Evolutionary conservation across 805 yeast genomes (phyloP).

Genomic region (Dipodascopsis tothii): DNA sequence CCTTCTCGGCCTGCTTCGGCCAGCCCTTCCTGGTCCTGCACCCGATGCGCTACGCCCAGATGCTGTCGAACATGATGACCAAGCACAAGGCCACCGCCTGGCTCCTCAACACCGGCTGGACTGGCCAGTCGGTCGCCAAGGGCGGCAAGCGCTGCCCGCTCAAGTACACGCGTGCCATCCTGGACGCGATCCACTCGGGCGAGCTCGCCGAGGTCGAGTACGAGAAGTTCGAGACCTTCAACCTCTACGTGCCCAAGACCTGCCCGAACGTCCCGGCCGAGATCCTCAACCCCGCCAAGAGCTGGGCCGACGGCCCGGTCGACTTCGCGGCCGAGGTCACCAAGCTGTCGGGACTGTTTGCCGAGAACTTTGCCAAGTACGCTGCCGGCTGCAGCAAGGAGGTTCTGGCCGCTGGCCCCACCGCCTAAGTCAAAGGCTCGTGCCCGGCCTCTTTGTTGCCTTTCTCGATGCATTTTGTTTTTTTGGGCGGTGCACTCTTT

Average conservation of each 20-base stretch:
- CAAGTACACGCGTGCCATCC: conserved; percentile 93
- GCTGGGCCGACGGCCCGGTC: conserved; percentile 59
- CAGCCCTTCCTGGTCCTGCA: conserved; percentile 97
- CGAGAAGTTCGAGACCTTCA: conserved; percentile 80
- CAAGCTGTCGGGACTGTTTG: conserved; percentile 67
- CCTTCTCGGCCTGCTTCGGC: conserved; percentile 97
- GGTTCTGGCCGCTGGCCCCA: conserved; percentile 91
- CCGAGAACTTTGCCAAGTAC: conserved; percentile 81
- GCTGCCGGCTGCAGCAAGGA: conserved; percentile 73
- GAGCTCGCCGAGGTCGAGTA: conserved; percentile 69
- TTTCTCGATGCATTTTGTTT: not conserved
- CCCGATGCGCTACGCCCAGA: conserved; percentile 96
- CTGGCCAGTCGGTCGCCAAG: conserved; percentile 81
- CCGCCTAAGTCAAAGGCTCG: conserved; percentile 16
- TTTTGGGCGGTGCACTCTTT: not conserved
- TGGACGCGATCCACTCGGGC: conserved; percentile 92
- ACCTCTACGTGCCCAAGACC: conserved; percentile 75
- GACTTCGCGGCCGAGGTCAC: conserved; percentile 50
- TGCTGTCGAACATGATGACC: conserved; percentile 86
- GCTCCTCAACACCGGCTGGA: conserved; percentile 98
- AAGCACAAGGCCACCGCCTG: conserved; percentile 87
- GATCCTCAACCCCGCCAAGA: conserved; percentile 75
- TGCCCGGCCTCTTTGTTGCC: not conserved
- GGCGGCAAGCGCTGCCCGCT: conserved; percentile 98
- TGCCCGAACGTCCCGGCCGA: conserved; percentile 78